phyloP scores from a whole-genome alignment of 768 basidiomycete genomes.

The Exidia glandulosa region DNA sequence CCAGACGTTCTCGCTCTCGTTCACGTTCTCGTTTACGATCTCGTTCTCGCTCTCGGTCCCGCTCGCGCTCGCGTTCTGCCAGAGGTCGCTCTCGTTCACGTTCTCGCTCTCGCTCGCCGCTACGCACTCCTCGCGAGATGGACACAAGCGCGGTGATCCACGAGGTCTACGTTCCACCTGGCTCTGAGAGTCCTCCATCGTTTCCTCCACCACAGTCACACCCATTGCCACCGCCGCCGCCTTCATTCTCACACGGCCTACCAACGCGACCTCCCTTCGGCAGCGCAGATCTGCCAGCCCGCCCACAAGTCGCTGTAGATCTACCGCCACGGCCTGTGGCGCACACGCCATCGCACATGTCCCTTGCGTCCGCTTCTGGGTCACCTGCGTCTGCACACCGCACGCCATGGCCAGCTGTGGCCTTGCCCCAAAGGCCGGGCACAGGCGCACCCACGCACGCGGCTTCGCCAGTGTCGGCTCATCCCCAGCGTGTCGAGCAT shows the following conservation, averaged over 20 bases:
- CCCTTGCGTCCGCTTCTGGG: neutral
- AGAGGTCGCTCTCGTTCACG: neutral
- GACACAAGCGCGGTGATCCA: neutral
- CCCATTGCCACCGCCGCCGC: neutral
- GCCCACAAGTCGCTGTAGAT: neutral
- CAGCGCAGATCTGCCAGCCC: neutral
- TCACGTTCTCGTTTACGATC: neutral
- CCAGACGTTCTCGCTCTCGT: constrained; percentile 3
- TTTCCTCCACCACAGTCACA: neutral
- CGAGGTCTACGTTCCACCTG: neutral
- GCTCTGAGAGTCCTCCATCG: neutral
- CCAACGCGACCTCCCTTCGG: neutral
- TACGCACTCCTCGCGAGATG: neutral
- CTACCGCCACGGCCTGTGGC: neutral
- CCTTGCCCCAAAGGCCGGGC: too few species aligned
- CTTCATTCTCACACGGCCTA: neutral
- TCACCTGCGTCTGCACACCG: neutral
- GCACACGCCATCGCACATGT: neutral
- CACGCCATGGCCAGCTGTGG: neutral
- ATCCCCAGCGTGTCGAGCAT: too few species aligned
- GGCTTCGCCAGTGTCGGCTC: too few species aligned
- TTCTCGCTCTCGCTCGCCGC: neutral
- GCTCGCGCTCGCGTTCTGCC: neutral
- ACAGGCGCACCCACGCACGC: too few species aligned
- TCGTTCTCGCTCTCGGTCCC: neutral